These are phyloP conservation scores for Globisporangium echinulatum DNA, from an alignment of 352 stramenopile genomes.

Conservation along the genomic window DNA sequence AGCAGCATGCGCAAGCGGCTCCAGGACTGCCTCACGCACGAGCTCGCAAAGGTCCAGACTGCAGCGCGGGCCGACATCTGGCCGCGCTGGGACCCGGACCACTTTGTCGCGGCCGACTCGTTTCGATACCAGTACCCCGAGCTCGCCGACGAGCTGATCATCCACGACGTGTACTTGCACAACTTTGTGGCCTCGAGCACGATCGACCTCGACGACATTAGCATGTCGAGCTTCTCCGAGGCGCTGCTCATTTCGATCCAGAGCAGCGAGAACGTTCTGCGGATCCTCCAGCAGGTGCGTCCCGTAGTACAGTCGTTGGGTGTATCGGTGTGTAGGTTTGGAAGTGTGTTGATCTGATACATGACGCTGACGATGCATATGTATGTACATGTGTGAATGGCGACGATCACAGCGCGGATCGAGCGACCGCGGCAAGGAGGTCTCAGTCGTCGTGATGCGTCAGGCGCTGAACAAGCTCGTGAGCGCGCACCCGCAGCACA, in stretches of 20 bases:
- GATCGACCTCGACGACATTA: conserved; percentile 58
- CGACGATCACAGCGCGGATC: conserved; percentile 31
- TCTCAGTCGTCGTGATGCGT: conserved; percentile 56
- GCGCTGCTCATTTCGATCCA: conserved; percentile 78
- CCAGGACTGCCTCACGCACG: conserved; percentile 37
- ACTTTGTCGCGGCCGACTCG: conserved; percentile 82
- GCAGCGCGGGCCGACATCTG: conserved; percentile 42
- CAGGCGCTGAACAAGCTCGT: conserved; percentile 74
- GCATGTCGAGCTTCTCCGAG: conserved; percentile 73
- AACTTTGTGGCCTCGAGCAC: conserved; percentile 61
- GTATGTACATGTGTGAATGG: too few species aligned
- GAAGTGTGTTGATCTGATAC: too few species aligned
- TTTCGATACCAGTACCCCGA: conserved; percentile 83
- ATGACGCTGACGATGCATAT: too few species aligned
- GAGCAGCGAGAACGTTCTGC: conserved; percentile 75
- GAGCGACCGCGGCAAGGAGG: conserved; percentile 51
- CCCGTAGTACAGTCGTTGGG: too few species aligned
- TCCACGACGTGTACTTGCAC: conserved; percentile 79
- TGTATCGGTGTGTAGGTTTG: too few species aligned
- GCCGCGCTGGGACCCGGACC: conserved; percentile 75
- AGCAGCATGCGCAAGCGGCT: conserved; percentile 57
- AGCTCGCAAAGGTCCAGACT: conserved; percentile 65
- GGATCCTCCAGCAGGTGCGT: conserved; percentile 56
- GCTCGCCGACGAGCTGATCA: conserved; percentile 61
- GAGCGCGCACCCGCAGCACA: conserved; percentile 67